Evolutionary conservation across 2,329 filamentous ascomycete species (phyloP).

Genomic region (Fusarium irregulare): DNA sequence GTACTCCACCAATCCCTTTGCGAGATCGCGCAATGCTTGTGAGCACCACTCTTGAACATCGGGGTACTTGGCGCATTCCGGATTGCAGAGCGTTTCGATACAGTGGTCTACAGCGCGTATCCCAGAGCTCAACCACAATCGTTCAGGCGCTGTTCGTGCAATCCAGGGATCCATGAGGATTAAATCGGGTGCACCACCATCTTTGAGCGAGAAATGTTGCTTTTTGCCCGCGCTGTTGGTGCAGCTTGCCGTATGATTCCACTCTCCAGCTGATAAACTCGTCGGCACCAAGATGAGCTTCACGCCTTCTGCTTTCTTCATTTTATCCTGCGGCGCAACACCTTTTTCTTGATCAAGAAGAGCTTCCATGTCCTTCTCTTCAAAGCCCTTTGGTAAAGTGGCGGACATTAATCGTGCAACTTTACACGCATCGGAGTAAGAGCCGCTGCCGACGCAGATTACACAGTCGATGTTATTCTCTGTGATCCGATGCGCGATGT

Average conservation of each 20-base stretch:
- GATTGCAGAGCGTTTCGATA: slow-evolving; percentile 13
- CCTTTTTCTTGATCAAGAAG: slow-evolving; percentile 11
- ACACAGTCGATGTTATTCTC: slow-evolving; percentile 6
- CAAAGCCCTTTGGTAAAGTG: neutral
- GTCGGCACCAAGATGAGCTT: slow-evolving; percentile 5
- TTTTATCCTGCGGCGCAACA: slow-evolving; percentile 7
- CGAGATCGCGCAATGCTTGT: slow-evolving; percentile 3
- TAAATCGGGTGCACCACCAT: slow-evolving; percentile 16
- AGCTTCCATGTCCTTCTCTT: slow-evolving; percentile 11
- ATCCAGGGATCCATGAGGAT: slow-evolving; percentile 27
- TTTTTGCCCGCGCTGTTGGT: slow-evolving; percentile 15
- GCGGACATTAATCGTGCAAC: slow-evolving; percentile 16
- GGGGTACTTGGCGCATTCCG: neutral
- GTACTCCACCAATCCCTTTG: slow-evolving; percentile 3
- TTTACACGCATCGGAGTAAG: slow-evolving; percentile 23
- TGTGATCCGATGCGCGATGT: slow-evolving; percentile 4
- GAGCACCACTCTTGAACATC: slow-evolving; percentile 18
- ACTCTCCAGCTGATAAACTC: slow-evolving; percentile 19
- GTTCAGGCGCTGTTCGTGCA: slow-evolving; percentile 1
- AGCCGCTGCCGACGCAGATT: slow-evolving; percentile 5
- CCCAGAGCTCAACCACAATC: slow-evolving; percentile 14
- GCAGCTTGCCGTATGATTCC: slow-evolving; percentile 23
- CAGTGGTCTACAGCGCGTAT: slow-evolving; percentile 22
- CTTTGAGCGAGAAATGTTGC: slow-evolving; percentile 7
- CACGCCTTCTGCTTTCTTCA: slow-evolving; percentile 7